Evolutionary conservation across 164 flowering plant species (phyloP), one percentile per base, ranked within the genome.

Genomic region (Nymphaea colorata): DNA sequence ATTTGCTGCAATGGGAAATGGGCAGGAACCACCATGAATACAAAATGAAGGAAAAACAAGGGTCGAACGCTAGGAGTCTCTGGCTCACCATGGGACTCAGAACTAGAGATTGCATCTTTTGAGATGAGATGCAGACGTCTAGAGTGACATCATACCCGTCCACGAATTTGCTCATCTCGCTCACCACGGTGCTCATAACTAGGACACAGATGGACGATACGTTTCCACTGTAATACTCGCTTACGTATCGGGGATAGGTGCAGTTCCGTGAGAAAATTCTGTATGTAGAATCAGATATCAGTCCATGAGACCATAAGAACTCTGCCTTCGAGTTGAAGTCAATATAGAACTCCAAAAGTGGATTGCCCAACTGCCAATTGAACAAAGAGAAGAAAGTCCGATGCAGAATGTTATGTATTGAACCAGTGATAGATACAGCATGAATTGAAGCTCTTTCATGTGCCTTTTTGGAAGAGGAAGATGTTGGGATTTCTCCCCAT

Each of bases 121-220:
- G 82, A 2, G 92, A 84, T 5, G 93, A 68, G 59, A 84, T 80
- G 68, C 97, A 91, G 18, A 91, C 96, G 76, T 91, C 97, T 36
- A 91, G 87, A 3, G 91, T 89, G 18, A 89, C 96, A 78, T 91
- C 97, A 62, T 91, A 91, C 62, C 83, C 80, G 82, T 89, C 86
- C 0, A 89, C 87, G 69, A 82, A 91, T 72, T 82, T 80, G 75
- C 97, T 87, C 6, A 86, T 86, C 76, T 89, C 96, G 69, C 68
- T 74, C 59, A 78, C 78, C 55, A 86, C 95, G 71, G 79, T 84
- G 73, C 78, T 73, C 85, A 82, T 83, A 67, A 87, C 95, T 72
- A 68, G 82, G 11, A 88, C 81, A 67, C 97, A 91, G 7, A 83
- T 44, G 8, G 85, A 68, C 10, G 97, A 84, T 59, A 89, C 77